These are phyloP conservation scores for Lasiodiplodia theobromae DNA, from an alignment of 2,329 filamentous ascomycete species.

Conservation along the genomic window DNA sequence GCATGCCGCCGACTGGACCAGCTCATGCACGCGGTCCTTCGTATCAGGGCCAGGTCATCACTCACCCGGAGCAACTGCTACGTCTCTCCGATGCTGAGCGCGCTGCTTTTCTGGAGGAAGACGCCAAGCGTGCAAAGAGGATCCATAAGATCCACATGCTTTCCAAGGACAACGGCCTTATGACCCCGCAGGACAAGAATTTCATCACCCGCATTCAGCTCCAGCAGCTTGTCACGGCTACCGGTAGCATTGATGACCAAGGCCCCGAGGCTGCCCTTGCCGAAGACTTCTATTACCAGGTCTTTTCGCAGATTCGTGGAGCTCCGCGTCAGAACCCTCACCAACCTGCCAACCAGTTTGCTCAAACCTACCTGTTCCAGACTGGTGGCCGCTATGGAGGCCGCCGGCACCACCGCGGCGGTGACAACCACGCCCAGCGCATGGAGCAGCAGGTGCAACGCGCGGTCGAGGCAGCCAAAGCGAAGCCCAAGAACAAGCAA, in stretches of 20 bases:
- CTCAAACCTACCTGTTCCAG: conserved; percentile 96
- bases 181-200: conserved; percentile 99
- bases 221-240: conserved; percentile 92
- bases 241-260: conserved; percentile 82
- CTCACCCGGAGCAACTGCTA: conserved; percentile 76
- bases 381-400: conserved; percentile 81
- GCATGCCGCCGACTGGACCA: conserved; percentile 44
- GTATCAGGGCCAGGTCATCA: conserved; percentile 60
- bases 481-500: conserved; percentile 96
- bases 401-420: conserved; percentile 78
- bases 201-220: conserved; percentile 98
- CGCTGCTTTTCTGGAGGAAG: conserved; percentile 82
- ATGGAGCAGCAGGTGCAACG: conserved; percentile 99
- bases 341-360: conserved; percentile 93
- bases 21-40: conserved; percentile 56
- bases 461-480: conserved; percentile 95
- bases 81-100: conserved; percentile 85
- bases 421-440: conserved; percentile 96
- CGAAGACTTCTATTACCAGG: conserved; percentile 99
- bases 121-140: conserved; percentile 92
- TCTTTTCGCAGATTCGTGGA: conserved; percentile 92
- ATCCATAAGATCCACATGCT: conserved; percentile 97
- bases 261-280: conserved; percentile 80
- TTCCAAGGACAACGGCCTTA: conserved; percentile 93
- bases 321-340: conserved; percentile 89